These are phyloP conservation scores for Mortierella sp. DNA, from an alignment of 371 early-diverging fungal genomes.

Conservation along the genomic window DNA sequence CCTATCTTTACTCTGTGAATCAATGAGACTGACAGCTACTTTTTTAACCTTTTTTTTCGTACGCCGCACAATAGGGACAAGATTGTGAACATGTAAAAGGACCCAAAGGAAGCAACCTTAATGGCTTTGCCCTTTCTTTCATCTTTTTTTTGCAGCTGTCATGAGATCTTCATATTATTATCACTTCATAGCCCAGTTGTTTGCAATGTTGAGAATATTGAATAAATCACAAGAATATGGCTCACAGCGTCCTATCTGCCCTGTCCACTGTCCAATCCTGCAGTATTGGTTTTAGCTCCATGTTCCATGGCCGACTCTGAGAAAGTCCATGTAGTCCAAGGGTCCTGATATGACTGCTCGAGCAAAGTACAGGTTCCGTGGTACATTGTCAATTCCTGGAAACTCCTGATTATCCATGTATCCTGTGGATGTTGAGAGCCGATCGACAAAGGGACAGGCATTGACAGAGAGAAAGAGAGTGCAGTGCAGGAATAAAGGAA, in stretches of 20 bases:
- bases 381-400: too few species aligned
- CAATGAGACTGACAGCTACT: background rate
- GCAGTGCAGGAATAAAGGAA: background rate
- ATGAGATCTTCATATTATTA: background rate
- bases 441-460: background rate
- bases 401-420: too few species aligned
- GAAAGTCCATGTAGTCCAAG: too few species aligned
- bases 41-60: background rate
- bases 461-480: background rate
- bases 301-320: too few species aligned
- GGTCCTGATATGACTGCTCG: too few species aligned
- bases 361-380: too few species aligned
- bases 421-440: background rate
- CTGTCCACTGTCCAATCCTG: background rate
- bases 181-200: background rate
- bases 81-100: slow-evolving; percentile 61
- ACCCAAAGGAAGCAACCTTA: background rate
- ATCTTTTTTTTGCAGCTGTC: background rate
- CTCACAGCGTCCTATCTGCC: background rate
- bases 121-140: background rate
- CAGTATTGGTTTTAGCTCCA: background rate
- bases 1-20: background rate
- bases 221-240: background rate
- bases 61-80: slow-evolving; percentile 46
- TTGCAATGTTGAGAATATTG: background rate